Percentiles rank a stretch among this genome's conserved stretches.
Conservation (phyloP, 129 eudicot genomes). For the Ambrosia artemisiifolia region DNA sequence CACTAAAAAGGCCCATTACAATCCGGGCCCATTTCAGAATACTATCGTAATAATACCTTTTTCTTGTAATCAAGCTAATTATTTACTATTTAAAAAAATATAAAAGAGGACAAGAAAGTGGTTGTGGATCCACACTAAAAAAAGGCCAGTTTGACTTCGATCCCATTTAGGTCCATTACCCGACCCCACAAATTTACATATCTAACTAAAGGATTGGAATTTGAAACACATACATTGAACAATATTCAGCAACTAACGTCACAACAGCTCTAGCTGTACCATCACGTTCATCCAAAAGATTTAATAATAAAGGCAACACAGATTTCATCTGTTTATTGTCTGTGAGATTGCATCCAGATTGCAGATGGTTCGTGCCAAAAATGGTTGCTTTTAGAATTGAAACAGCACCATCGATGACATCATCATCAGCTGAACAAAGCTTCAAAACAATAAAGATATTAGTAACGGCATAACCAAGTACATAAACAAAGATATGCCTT, state of each 20-base stretch:
- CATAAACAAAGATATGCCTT: background rate
- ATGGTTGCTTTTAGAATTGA: constrained; percentile 62
- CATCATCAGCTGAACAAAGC: constrained; percentile 70
- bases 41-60: background rate
- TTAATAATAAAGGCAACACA: constrained; percentile 48
- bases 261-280: constrained; percentile 75
- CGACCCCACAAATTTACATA: background rate
- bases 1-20: background rate
- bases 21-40: background rate
- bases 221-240: constrained; percentile 51
- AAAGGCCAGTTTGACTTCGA: background rate
- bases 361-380: constrained; percentile 44
- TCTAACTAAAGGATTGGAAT: constrained; percentile 5
- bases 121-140: background rate
- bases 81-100: background rate
- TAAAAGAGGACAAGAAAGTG: background rate
- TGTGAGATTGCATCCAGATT: constrained; percentile 37
- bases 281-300: constrained; percentile 75
- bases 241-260: constrained; percentile 70
- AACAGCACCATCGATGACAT: constrained; percentile 62
- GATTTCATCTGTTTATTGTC: constrained; percentile 58
- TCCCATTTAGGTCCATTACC: background rate
- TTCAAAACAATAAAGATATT: constrained; percentile 33
- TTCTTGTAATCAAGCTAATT: background rate
- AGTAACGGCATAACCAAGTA: constrained; percentile 3